A percentile compares a stretch with the other conserved stretches of the same genome.
Evolutionary conservation across 2,329 filamentous ascomycete species (phyloP).

Genomic region (Sporothrix schenckii): DNA sequence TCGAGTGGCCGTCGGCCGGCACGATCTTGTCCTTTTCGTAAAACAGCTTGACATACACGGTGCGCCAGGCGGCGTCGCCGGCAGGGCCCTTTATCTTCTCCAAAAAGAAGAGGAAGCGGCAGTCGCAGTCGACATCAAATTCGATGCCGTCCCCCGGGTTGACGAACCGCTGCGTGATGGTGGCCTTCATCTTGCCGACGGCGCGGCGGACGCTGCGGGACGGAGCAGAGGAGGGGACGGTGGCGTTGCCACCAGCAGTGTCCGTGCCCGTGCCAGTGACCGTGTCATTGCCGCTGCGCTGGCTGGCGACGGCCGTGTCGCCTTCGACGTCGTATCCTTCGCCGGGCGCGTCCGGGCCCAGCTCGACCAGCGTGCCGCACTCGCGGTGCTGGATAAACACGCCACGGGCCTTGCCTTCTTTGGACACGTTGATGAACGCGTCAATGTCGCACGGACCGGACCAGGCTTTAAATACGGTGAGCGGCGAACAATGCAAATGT

Average conservation of each 20-base stretch:
- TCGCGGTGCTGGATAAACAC: conserved; percentile 62
- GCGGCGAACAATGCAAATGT: conserved; percentile 14
- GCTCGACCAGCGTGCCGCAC: conserved; percentile 38
- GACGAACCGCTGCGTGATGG: conserved; percentile 56
- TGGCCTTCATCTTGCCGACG: conserved; percentile 47
- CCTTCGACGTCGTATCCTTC: conserved; percentile 15
- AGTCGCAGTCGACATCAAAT: conserved; percentile 57
- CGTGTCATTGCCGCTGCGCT: too few species aligned
- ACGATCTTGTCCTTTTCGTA: conserved; percentile 57
- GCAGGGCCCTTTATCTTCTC: conserved; percentile 36
- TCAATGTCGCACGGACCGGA: conserved; percentile 49
- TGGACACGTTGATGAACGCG: conserved; percentile 54
- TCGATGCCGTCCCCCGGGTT: conserved; percentile 41
- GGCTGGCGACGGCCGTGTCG: conserved; percentile 33
- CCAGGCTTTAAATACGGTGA: conserved; percentile 47
- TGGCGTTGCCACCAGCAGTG: conserved; percentile 48
- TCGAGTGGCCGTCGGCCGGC: conserved; percentile 48
- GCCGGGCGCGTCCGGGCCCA: conserved; percentile 35
- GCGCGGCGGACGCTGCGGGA: conserved; percentile 49
- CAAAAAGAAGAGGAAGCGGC: conserved; percentile 55
- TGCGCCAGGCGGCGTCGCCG: conserved; percentile 43
- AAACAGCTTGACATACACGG: conserved; percentile 52
- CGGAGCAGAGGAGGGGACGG: conserved; percentile 34
- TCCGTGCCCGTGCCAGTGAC: too few species aligned
- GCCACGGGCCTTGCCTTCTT: conserved; percentile 54